phyloP scores from a whole-genome alignment of 495 filamentous ascomycete species.

The Podospora comata region DNA sequence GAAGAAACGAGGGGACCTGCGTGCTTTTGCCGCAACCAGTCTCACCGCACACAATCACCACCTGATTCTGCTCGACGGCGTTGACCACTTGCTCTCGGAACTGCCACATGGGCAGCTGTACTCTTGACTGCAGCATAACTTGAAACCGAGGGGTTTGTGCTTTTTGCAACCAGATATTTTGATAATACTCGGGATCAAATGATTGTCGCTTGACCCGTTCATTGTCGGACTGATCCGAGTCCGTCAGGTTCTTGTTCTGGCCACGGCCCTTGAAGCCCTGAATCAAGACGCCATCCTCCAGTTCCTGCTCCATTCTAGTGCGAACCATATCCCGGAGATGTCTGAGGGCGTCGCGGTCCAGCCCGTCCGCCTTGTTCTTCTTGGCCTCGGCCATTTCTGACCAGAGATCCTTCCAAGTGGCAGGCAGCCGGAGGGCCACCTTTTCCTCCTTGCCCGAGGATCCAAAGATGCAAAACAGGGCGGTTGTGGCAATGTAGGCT shows the following conservation, averaged over 20 bases:
- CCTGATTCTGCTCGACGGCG: constrained; percentile 70
- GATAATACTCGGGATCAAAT: constrained; percentile 45
- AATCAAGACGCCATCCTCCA: constrained; percentile 72
- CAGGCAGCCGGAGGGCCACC: constrained; percentile 70
- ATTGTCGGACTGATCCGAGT: constrained; percentile 41
- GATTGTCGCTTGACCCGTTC: constrained; percentile 37
- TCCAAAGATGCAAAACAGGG: constrained; percentile 75
- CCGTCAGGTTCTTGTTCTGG: constrained; percentile 46
- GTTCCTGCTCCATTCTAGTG: constrained; percentile 52
- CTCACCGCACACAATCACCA: constrained; percentile 89
- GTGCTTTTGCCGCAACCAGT: constrained; percentile 98
- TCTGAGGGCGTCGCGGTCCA: constrained; percentile 63
- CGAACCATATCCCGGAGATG: constrained; percentile 60
- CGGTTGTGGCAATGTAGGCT: constrained; percentile 75
- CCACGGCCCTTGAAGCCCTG: constrained; percentile 65
- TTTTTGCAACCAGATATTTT: constrained; percentile 70
- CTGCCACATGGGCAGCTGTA: constrained; percentile 82
- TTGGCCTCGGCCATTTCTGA: constrained; percentile 67
- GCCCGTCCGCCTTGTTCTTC: constrained; percentile 63
- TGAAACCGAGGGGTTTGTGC: constrained; percentile 56
- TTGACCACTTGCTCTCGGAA: constrained; percentile 73
- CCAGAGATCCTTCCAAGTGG: constrained; percentile 82
- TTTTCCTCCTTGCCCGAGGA: constrained; percentile 81
- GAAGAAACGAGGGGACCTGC: constrained; percentile 85
- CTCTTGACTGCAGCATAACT: constrained; percentile 59